Evolutionary conservation across 768 basidiomycete species (phyloP).

Genomic region (Termitomyces sp.): DNA sequence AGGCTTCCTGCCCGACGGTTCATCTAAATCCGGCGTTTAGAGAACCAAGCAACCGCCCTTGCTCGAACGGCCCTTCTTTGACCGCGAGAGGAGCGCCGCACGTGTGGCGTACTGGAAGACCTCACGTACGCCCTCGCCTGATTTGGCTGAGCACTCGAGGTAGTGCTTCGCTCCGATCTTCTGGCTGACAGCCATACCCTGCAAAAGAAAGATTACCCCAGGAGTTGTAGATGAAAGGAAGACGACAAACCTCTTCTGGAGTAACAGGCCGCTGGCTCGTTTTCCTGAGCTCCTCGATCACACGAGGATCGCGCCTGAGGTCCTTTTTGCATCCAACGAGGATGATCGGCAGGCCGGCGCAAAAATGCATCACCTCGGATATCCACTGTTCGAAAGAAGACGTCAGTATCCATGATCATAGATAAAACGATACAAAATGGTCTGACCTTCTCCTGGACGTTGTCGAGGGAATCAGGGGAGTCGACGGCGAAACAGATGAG

Average conservation of each 20-base stretch:
- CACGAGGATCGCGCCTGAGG: constrained; percentile 86
- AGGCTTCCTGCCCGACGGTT: neutral
- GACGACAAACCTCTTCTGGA: constrained; percentile 70
- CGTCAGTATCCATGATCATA: neutral
- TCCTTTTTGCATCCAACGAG: constrained; percentile 99
- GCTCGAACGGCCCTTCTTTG: constrained; percentile 13
- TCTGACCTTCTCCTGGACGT: constrained; percentile 98
- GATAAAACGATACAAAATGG: neutral
- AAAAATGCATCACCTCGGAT: constrained; percentile 98
- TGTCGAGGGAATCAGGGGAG: constrained; percentile 96
- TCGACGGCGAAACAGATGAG: constrained; percentile 99
- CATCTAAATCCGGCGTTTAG: neutral
- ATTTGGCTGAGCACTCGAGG: constrained; percentile 95
- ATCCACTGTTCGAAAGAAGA: constrained; percentile 67
- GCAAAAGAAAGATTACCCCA: neutral
- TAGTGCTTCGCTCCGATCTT: constrained; percentile 98
- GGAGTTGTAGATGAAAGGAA: neutral
- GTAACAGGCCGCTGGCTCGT: constrained; percentile 93
- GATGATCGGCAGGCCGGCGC: constrained; percentile 89
- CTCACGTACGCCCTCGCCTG: constrained; percentile 95
- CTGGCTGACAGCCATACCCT: constrained; percentile 93
- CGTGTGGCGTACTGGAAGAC: constrained; percentile 98
- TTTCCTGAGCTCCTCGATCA: constrained; percentile 91
- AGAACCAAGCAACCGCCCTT: constrained; percentile 14
- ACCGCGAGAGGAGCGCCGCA: constrained; percentile 63